Evolutionary conservation across 1,284 basidiomycete genomes (phyloP).

Genomic region (Leccinum griseonigrum): DNA sequence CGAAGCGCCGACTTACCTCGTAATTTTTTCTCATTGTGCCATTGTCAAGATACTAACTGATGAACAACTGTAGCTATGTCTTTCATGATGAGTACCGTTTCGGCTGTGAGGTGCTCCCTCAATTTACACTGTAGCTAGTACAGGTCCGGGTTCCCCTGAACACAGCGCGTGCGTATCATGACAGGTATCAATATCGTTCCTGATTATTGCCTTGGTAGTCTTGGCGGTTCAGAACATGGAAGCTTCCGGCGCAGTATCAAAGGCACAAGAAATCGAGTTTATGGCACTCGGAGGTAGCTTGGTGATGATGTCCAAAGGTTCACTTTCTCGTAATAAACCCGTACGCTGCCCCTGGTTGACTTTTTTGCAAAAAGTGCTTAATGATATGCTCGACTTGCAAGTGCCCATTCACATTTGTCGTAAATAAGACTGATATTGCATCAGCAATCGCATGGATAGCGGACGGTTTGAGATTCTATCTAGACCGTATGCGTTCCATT

Average conservation of each 20-base stretch:
- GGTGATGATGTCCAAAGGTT: constrained; percentile 87
- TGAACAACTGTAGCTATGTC: constrained; percentile 55
- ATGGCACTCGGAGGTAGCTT: constrained; percentile 79
- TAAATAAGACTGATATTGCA: constrained; percentile 1
- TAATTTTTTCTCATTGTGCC: constrained; percentile 32
- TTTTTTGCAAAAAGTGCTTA: constrained; percentile 55
- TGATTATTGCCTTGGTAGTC: constrained; percentile 40
- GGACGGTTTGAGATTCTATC: constrained; percentile 73
- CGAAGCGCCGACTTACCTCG: constrained; percentile 79
- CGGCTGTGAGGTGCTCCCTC: constrained; percentile 4
- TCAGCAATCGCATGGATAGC: constrained; percentile 69
- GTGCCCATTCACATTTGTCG: constrained; percentile 19
- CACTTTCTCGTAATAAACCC: constrained; percentile 1
- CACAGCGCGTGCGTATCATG: constrained; percentile 65
- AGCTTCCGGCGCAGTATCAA: constrained; percentile 61
- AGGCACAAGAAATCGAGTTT: constrained; percentile 75
- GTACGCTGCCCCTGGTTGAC: constrained; percentile 4
- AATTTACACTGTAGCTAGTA: constrained; percentile 31
- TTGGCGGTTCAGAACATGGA: constrained; percentile 90
- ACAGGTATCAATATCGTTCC: background rate
- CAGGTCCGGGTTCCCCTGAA: constrained; percentile 91
- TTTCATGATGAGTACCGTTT: constrained; percentile 60
- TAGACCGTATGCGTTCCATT: constrained; percentile 82
- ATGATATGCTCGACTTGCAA: constrained; percentile 85
- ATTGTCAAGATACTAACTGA: constrained; percentile 2